A percentile compares a stretch with the other conserved stretches of the same genome.
phyloP scores from a whole-genome alignment of 495 filamentous ascomycete species.

The Penicillium dipodomyicola region DNA sequence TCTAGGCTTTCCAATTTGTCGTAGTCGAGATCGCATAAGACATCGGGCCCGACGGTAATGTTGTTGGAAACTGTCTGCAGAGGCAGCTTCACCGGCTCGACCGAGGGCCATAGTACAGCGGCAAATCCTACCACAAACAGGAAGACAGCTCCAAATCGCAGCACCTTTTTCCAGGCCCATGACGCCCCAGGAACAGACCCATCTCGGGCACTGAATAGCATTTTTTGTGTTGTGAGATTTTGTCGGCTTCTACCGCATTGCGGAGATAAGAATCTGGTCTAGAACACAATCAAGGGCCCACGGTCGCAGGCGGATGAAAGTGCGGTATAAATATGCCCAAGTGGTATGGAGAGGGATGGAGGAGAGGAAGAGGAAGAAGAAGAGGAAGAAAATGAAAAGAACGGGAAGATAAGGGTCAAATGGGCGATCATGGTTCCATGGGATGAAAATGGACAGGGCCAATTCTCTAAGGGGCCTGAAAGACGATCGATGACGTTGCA shows the following conservation, averaged over 20 bases:
- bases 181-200: conserved; percentile 30
- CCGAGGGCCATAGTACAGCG: conserved; percentile 31
- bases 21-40: conserved; percentile 37
- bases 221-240: conserved; percentile 14
- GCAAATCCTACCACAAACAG: conserved; percentile 23
- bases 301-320: conserved; percentile 5
- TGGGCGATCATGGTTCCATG: conserved; percentile 27
- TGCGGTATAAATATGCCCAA: not conserved
- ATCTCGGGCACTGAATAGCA: conserved; percentile 32
- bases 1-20: conserved; percentile 31
- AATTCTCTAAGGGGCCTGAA: conserved; percentile 12
- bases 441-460: conserved; percentile 11
- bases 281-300: conserved; percentile 3
- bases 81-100: conserved; percentile 17
- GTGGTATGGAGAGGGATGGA: not conserved
- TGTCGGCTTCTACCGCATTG: conserved; percentile 24
- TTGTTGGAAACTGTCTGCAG: conserved; percentile 33
- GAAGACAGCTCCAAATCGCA: conserved; percentile 27
- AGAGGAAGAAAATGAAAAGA: not conserved
- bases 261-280: conserved; percentile 16
- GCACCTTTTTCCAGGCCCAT: conserved; percentile 38
- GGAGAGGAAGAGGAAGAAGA: not conserved
- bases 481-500: conserved; percentile 10
- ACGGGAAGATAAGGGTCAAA: conserved; percentile 14
- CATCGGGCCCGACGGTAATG: conserved; percentile 35